phyloP scores from a whole-genome alignment of 1,284 basidiomycete species.

The Moesziomyces antarcticus region DNA sequence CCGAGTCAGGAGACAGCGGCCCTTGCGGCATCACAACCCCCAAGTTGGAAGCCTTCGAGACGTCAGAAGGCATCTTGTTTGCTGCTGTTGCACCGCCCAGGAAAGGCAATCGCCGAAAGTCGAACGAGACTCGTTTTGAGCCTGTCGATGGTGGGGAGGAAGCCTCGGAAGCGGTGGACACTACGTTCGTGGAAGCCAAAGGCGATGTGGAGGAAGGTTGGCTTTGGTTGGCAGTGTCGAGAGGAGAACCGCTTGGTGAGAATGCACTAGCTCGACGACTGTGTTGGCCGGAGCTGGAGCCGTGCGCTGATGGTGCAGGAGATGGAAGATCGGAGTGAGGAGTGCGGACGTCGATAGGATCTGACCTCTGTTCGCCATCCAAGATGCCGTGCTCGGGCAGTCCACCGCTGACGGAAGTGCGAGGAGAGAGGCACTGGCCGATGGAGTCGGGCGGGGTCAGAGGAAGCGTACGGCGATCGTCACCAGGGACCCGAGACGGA shows the following conservation, averaged over 20 bases:
- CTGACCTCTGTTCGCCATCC: background rate
- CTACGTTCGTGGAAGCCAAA: background rate
- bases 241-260: background rate
- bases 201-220: constrained; percentile 3
- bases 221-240: background rate
- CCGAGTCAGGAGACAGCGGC: constrained; percentile 3
- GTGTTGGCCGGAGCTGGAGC: constrained; percentile 4
- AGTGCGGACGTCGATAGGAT: background rate
- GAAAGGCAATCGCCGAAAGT: constrained; percentile 21
- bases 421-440: constrained; percentile 19
- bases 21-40: constrained; percentile 20
- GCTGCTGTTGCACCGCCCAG: constrained; percentile 11
- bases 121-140: constrained; percentile 25
- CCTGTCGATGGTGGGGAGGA: background rate
- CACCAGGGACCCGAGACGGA: background rate
- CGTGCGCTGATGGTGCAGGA: constrained; percentile 22
- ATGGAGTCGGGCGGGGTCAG: constrained; percentile 24
- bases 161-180: constrained; percentile 1
- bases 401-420: constrained; percentile 17
- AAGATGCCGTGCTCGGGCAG: background rate
- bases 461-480: constrained; percentile 6
- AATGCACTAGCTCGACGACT: constrained; percentile 26
- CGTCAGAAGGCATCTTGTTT: constrained; percentile 20
- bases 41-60: constrained; percentile 10
- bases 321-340: constrained; percentile 1